Percentiles rank a stretch among this genome's conserved stretches.
These are phyloP conservation scores for Meyerozyma smithsonii DNA, from an alignment of 1,139 yeast genomes.

Conservation along the genomic window DNA sequence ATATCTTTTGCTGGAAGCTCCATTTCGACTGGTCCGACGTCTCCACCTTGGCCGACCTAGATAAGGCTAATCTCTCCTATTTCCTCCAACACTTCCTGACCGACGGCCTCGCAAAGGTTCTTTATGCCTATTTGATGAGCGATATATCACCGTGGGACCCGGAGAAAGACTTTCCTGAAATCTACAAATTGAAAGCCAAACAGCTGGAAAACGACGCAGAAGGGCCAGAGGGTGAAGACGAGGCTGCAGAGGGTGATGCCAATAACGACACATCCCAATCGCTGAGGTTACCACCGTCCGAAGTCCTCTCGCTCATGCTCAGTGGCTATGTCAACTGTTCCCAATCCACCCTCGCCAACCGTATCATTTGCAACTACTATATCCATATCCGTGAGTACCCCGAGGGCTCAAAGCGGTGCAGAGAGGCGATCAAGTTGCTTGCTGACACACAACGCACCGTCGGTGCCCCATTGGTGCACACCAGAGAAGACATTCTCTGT, in stretches of 20 bases:
- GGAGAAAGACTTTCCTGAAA: slow-evolving; percentile 15
- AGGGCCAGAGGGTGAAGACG: slow-evolving; percentile 7
- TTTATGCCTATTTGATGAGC: slow-evolving; percentile 58
- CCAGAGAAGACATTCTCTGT: slow-evolving; percentile 59
- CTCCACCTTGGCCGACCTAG: slow-evolving; percentile 42
- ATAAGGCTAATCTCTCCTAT: slow-evolving; percentile 39
- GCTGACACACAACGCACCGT: slow-evolving; percentile 44
- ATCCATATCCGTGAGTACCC: slow-evolving; percentile 61
- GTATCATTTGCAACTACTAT: slow-evolving; percentile 61
- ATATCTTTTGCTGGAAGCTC: slow-evolving; percentile 66
- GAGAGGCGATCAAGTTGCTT: slow-evolving; percentile 55
- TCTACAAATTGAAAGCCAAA: not conserved
- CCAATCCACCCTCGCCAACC: slow-evolving; percentile 54
- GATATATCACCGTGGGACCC: slow-evolving; percentile 56
- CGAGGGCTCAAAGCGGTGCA: slow-evolving; percentile 56
- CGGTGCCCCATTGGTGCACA: slow-evolving; percentile 44
- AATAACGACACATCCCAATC: slow-evolving; percentile 2
- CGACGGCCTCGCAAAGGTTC: slow-evolving; percentile 59
- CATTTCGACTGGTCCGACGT: slow-evolving; percentile 76
- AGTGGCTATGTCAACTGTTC: slow-evolving; percentile 47
- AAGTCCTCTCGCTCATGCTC: slow-evolving; percentile 48
- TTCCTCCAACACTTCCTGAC: slow-evolving; percentile 56
- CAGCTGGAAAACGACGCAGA: slow-evolving; percentile 13
- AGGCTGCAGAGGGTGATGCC: not conserved
- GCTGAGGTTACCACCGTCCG: slow-evolving; percentile 38